Conservation (phyloP, 495 filamentous ascomycete genomes). For the Daldinia decipiens region DNA sequence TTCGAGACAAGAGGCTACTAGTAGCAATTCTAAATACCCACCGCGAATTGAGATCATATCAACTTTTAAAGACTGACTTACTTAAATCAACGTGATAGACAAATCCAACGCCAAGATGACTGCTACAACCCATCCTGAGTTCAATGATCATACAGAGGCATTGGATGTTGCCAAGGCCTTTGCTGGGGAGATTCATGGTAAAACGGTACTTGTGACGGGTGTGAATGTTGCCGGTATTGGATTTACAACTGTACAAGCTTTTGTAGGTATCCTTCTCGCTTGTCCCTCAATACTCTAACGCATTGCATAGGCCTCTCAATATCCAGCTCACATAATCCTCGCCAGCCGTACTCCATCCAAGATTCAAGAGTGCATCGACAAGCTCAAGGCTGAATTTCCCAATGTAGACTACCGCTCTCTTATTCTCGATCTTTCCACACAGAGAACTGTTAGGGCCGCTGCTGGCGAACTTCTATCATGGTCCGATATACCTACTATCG, state of each 20-base stretch:
- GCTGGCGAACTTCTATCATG: constrained; percentile 54
- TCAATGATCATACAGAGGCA: constrained; percentile 52
- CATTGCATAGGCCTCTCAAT: constrained; percentile 52
- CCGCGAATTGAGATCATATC: background rate
- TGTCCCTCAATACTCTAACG: constrained; percentile 6
- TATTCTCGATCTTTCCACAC: constrained; percentile 57
- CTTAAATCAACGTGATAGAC: background rate
- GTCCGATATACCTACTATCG: constrained; percentile 51
- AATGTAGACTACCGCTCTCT: constrained; percentile 53
- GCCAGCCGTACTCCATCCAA: constrained; percentile 54
- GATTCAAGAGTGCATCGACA: constrained; percentile 51
- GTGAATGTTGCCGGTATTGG: constrained; percentile 55
- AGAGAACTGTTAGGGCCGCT: constrained; percentile 55
- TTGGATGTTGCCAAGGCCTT: constrained; percentile 56
- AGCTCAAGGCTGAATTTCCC: constrained; percentile 50
- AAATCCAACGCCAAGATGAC: constrained; percentile 30
- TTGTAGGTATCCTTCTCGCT: constrained; percentile 46
- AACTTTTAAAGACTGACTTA: background rate
- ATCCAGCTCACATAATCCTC: constrained; percentile 55
- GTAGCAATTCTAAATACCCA: background rate
- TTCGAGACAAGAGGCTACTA: background rate
- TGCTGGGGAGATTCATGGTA: constrained; percentile 48
- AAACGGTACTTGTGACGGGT: constrained; percentile 57
- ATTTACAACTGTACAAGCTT: constrained; percentile 54
- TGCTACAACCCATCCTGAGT: constrained; percentile 53